These are phyloP conservation scores for Shiraia sp. DNA, from an alignment of 2,329 filamentous ascomycete genomes.

Conservation along the genomic window DNA sequence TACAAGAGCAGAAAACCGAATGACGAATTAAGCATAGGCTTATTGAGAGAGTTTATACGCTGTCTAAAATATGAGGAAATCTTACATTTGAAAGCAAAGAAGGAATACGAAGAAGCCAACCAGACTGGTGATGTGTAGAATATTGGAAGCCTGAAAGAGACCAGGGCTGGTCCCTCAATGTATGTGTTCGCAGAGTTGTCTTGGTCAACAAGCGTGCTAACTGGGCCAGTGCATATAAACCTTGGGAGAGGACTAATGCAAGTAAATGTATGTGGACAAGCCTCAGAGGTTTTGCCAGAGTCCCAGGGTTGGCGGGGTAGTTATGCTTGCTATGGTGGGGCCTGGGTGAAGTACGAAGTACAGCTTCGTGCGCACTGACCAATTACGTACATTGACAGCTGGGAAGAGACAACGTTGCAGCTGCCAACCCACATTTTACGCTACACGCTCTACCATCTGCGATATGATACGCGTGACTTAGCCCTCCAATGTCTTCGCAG, in stretches of 20 bases:
- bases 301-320: constrained; percentile 18
- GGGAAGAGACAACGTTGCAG: constrained; percentile 10
- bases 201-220: no score
- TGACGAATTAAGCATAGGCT: no score
- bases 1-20: no score
- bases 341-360: constrained; percentile 6
- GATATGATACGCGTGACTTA: constrained; percentile 20
- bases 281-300: constrained; percentile 1
- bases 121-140: neutral
- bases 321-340: constrained; percentile 21
- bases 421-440: constrained; percentile 6
- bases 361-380: constrained; percentile 11
- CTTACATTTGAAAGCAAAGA: no score
- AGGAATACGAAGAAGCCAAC: constrained; percentile 1
- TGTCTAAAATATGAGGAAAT: no score
- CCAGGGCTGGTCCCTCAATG: neutral
- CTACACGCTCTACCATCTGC: neutral
- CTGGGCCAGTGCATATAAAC: no score
- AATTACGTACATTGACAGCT: constrained; percentile 5
- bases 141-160: neutral
- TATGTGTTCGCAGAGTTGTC: no score
- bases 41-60: no score
- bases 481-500: constrained; percentile 30
- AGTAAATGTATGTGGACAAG: neutral
- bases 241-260: neutral